Conservation (phyloP, 228 moss, liverwort and hornwort species). For the Sphagnum magellanicum region DNA sequence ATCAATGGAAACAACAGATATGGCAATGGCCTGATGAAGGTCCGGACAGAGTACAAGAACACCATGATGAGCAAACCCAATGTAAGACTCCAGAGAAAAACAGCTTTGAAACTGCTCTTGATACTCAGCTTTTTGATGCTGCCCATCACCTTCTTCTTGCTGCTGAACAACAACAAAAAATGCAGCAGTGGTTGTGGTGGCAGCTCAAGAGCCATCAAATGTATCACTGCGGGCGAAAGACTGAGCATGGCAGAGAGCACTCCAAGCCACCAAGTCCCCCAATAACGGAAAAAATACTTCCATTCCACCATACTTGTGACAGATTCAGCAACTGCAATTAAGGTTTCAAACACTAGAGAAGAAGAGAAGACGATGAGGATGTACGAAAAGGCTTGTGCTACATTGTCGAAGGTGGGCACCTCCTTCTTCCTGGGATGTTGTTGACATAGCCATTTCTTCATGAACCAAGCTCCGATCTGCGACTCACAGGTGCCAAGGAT, state of each 20-base stretch:
- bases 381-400: constrained; percentile 40
- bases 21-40: constrained; percentile 49
- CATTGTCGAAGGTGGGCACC: constrained; percentile 39
- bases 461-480: constrained; percentile 21
- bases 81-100: constrained; percentile 15
- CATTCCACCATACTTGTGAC: constrained; percentile 35
- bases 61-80: constrained; percentile 23
- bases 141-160: constrained; percentile 35
- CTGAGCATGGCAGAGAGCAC: constrained; percentile 50
- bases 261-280: constrained; percentile 53
- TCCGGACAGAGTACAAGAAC: constrained; percentile 34
- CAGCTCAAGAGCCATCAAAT: constrained; percentile 27
- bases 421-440: constrained; percentile 15
- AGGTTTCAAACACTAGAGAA: constrained; percentile 32
- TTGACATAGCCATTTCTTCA: constrained; percentile 30
- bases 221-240: constrained; percentile 31
- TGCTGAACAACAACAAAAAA: constrained; percentile 3
- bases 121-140: constrained; percentile 18
- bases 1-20: constrained; percentile 66
- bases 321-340: constrained; percentile 39
- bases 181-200: constrained; percentile 3
- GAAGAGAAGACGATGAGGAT: constrained; percentile 26
- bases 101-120: constrained; percentile 29
- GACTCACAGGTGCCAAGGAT: constrained; percentile 34
- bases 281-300: constrained; percentile 32